Evolutionary conservation across 306 rosid genomes (phyloP).

Genomic region (Citrullus mucosospermus): DNA sequence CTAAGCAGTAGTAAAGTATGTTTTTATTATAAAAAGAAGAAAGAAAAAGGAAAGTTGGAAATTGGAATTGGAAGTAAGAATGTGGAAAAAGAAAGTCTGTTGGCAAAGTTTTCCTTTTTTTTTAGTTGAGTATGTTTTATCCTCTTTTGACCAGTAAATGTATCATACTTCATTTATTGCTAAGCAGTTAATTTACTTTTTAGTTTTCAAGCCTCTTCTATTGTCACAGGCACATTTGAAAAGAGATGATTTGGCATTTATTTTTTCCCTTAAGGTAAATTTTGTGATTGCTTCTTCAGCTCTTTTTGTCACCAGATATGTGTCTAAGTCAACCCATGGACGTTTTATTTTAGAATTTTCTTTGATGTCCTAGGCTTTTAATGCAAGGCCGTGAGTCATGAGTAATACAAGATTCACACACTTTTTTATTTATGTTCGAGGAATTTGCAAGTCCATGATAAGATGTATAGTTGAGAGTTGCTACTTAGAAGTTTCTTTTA

Average conservation of each 20-base stretch:
- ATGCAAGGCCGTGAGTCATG: background rate
- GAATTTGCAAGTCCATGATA: background rate
- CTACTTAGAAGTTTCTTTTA: background rate
- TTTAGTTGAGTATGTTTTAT: background rate
- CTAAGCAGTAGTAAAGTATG: background rate
- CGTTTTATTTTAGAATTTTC: background rate
- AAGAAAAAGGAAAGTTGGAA: background rate
- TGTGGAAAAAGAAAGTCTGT: background rate
- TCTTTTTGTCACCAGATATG: background rate
- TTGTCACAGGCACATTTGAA: slow-evolving; percentile 70
- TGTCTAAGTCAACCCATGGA: background rate
- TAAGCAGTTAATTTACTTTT: background rate
- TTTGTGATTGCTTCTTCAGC: background rate
- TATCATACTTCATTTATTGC: background rate
- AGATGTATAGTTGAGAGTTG: background rate
- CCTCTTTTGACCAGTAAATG: background rate
- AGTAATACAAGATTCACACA: background rate
- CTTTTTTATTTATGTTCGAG: background rate
- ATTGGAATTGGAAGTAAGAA: background rate
- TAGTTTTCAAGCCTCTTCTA: background rate
- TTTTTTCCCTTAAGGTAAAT: slow-evolving; percentile 81
- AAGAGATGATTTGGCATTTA: slow-evolving; percentile 74
- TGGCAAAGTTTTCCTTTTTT: background rate
- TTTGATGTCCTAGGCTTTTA: background rate
- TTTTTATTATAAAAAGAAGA: background rate